These are phyloP conservation scores for Macrolepiota albuminosa DNA, from an alignment of 768 basidiomycete genomes.

Conservation along the genomic window DNA sequence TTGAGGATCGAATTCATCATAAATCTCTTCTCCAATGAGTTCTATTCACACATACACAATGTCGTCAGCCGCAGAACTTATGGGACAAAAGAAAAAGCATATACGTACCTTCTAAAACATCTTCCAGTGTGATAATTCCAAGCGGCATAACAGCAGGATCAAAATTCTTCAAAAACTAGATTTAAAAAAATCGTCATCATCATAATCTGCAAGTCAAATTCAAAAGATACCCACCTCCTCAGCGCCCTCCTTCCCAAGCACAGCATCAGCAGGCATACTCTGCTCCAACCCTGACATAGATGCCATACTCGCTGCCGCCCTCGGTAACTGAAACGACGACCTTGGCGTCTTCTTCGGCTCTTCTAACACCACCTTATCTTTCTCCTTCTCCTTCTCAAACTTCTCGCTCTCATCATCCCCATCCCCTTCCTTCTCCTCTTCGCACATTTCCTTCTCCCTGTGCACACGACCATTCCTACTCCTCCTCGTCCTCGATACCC, in stretches of 20 bases:
- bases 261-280: conserved; percentile 86
- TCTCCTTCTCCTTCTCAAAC: conserved; percentile 13
- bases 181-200: neutral
- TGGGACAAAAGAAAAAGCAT: neutral
- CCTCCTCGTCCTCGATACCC: neutral
- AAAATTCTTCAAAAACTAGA: conserved; percentile 72
- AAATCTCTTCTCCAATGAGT: conserved; percentile 90
- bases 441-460: neutral
- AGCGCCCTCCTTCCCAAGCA: conserved; percentile 68
- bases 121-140: conserved; percentile 91
- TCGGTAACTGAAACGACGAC: conserved; percentile 36
- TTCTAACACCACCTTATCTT: conserved; percentile 6
- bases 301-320: conserved; percentile 35
- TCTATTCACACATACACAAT: conserved; percentile 37
- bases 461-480: neutral
- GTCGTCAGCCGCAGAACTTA: neutral
- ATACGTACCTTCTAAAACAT: conserved; percentile 76
- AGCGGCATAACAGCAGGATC: conserved; percentile 82
- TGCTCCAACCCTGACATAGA: conserved; percentile 61
- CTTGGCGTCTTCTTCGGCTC: conserved; percentile 24
- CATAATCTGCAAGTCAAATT: neutral
- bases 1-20: conserved; percentile 84
- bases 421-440: neutral
- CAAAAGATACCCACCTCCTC: conserved; percentile 48
- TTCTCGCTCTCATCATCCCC: neutral